Percentiles rank a stretch among this genome's conserved stretches.
phyloP scores from a whole-genome alignment of 2,329 filamentous ascomycete genomes.

The Parastagonospora nodorum region DNA sequence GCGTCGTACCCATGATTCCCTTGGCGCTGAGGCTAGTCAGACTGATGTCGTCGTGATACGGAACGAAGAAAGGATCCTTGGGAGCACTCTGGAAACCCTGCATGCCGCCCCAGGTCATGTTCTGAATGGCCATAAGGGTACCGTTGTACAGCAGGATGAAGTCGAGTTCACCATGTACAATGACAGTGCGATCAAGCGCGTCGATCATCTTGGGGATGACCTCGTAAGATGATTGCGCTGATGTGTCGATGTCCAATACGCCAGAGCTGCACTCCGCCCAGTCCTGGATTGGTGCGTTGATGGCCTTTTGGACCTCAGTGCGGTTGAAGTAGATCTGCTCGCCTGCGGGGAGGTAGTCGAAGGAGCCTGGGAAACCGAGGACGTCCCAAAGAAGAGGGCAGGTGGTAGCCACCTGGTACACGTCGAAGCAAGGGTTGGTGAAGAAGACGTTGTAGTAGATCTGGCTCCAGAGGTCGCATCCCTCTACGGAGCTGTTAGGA shows the following conservation, averaged over 20 bases:
- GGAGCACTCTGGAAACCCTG: constrained; percentile 71
- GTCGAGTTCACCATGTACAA: constrained; percentile 74
- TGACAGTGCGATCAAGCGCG: constrained; percentile 69
- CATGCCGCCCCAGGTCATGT: constrained; percentile 77
- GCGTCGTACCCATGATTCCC: constrained; percentile 71
- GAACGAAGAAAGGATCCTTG: constrained; percentile 69
- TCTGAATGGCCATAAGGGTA: constrained; percentile 74
- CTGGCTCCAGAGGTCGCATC: constrained; percentile 64
- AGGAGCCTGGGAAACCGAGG: constrained; percentile 69
- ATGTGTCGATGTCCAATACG: constrained; percentile 58
- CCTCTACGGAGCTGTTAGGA: constrained; percentile 51
- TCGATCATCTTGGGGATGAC: constrained; percentile 75
- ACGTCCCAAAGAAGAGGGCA: constrained; percentile 74
- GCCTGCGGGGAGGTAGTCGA: constrained; percentile 67
- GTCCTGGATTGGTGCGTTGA: constrained; percentile 64
- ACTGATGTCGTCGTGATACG: constrained; percentile 60
- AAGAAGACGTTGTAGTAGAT: constrained; percentile 59
- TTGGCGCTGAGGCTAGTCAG: constrained; percentile 59
- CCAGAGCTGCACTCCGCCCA: constrained; percentile 64
- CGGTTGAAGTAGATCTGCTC: constrained; percentile 72
- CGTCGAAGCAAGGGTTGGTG: constrained; percentile 78
- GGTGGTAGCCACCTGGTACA: constrained; percentile 74
- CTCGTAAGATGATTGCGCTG: constrained; percentile 59
- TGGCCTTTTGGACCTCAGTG: constrained; percentile 68
- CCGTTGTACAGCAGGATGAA: constrained; percentile 71